phyloP scores from a whole-genome alignment of 176 grass and related monocot genomes.

The Rhynchospora tenuis region DNA sequence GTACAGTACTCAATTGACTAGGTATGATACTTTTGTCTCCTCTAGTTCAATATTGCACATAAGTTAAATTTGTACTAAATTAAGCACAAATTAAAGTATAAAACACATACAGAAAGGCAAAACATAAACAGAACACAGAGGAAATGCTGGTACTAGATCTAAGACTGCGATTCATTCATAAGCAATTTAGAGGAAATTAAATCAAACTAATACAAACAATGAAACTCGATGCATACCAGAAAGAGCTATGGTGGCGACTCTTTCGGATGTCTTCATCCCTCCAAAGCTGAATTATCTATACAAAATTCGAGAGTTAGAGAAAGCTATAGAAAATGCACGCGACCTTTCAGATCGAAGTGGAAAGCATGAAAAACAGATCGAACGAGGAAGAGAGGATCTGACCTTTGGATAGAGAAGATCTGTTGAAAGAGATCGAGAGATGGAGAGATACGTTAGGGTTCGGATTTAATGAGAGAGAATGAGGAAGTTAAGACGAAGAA shows the following conservation, averaged over 20 bases:
- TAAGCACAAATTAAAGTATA: background rate
- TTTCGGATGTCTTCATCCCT: slow-evolving; percentile 56
- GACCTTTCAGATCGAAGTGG: background rate
- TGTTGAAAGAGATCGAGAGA: background rate
- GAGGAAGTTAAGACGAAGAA: background rate
- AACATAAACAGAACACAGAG: background rate
- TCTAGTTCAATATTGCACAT: background rate
- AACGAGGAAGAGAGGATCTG: slow-evolving; percentile 16
- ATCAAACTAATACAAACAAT: background rate
- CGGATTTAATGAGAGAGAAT: background rate
- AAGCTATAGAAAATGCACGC: background rate
- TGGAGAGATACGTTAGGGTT: slow-evolving; percentile 10
- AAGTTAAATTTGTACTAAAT: background rate
- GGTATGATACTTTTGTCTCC: background rate
- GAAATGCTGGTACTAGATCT: background rate
- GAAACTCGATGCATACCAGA: slow-evolving; percentile 39
- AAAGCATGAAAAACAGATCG: background rate
- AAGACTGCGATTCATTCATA: background rate
- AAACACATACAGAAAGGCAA: background rate
- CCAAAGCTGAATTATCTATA: background rate
- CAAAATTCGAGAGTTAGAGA: background rate
- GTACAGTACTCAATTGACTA: background rate
- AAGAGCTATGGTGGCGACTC: slow-evolving; percentile 68
- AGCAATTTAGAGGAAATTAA: background rate
- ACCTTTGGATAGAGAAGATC: slow-evolving; percentile 16